Base-by-base conservation (phyloP, 768 basidiomycete genomes). In the Lyophyllum atratum region DNA sequence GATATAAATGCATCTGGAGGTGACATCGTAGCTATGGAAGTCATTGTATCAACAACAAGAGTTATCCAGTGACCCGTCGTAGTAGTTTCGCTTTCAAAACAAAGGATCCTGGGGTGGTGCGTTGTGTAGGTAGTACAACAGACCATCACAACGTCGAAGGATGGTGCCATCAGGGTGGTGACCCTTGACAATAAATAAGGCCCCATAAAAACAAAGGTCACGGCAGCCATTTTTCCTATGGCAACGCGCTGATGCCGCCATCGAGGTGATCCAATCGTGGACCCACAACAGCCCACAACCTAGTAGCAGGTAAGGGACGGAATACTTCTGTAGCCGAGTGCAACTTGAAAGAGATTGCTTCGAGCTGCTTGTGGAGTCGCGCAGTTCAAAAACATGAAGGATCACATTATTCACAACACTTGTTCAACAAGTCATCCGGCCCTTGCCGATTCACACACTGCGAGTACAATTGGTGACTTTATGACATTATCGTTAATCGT, bases 1-100 rank as follows among this genome's bases (percentile, higher is more conserved):
- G 24, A 17, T 59, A 45, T 44, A 54, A 47, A 55, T 54, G 19
- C 19, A 29, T 37, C 37, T 21, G 17, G 2, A 10, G 10, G 11
- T 4, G 29, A 17, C 37, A 29, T 40, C 15, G 54, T 59, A 46
- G 54, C 31, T 10, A 55, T 55, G 58, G 48, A n/a, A n/a, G 39
- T 17, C 49, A 49, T 49, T 39, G 8, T 49, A 47, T 51, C 29
- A 19, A 33, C 39, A 43, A 59, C 45, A 50, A 51, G 54, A 37
- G 15, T 21, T 33, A 24, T 45, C 24, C 26, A 24, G 44, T 10
- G 2, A 22, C n/a, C 25, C 21, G 31, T 43, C 21, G 31, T 43
- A 29, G 9, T 31, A 29, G 25, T 15, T 8, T 44, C 48, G 34
- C 15, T 21, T 31, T 10, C 31, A 52, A 46, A 55, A 59, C 58